A percentile compares a stretch with the other conserved stretches of the same genome.
phyloP scores from a whole-genome alignment of 148 eudicot species.

The Nepenthes mirabilis region DNA sequence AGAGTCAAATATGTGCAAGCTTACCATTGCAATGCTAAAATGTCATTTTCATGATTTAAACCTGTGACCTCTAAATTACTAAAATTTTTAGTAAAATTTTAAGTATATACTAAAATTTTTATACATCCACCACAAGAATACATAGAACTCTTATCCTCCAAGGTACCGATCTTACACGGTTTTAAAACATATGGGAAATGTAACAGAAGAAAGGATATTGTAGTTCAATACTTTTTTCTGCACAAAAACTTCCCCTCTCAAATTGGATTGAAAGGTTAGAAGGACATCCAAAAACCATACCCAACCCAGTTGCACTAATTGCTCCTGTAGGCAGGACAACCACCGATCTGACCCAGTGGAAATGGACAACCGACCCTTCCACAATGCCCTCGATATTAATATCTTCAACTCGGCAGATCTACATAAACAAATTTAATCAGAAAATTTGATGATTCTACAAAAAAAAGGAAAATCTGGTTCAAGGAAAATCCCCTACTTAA shows the following conservation, averaged over 20 bases:
- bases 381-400: slow-evolving; percentile 47
- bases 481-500: neutral
- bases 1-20: too few relatives aligned
- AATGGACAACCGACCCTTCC: slow-evolving; percentile 88
- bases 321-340: slow-evolving; percentile 42
- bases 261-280: neutral
- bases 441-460: slow-evolving; percentile 2
- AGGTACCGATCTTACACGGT: neutral
- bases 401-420: slow-evolving; percentile 93
- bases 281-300: slow-evolving; percentile 28
- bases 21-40: too few relatives aligned
- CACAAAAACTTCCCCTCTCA: neutral
- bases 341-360: slow-evolving; percentile 78
- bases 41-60: too few relatives aligned
- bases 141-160: too few relatives aligned
- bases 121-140: too few relatives aligned
- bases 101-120: too few relatives aligned
- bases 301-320: slow-evolving; percentile 76
- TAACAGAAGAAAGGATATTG: neutral
- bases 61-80: too few relatives aligned
- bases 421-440: slow-evolving; percentile 20
- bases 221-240: slow-evolving; percentile 2
- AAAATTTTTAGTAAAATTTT: too few relatives aligned
- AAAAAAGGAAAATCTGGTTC: neutral
- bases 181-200: neutral